phyloP scores from a whole-genome alignment of 2,329 filamentous ascomycete genomes.

The Fusarium irregulare region DNA sequence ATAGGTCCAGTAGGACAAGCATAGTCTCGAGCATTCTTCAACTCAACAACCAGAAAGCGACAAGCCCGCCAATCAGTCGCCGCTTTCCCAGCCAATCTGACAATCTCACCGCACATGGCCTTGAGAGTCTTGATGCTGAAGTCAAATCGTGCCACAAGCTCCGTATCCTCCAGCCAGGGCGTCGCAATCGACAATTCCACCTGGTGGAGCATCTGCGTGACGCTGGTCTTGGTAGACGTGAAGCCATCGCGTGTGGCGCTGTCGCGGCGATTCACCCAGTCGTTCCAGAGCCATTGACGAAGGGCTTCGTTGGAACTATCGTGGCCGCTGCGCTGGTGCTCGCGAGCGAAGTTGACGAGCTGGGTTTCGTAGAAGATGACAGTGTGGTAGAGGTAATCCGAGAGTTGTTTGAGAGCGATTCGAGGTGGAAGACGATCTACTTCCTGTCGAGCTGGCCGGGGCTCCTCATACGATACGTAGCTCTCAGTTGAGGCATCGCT shows the following conservation, averaged over 20 bases:
- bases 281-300: slow-evolving; percentile 27
- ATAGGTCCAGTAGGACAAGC: slow-evolving; percentile 27
- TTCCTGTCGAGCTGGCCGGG: not conserved
- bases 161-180: slow-evolving; percentile 19
- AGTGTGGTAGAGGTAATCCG: slow-evolving; percentile 21
- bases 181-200: slow-evolving; percentile 17
- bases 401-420: slow-evolving; percentile 31
- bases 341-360: slow-evolving; percentile 16
- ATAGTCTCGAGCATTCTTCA: slow-evolving; percentile 25
- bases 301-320: slow-evolving; percentile 16
- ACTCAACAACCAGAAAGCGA: slow-evolving; percentile 28
- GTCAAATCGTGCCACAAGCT: slow-evolving; percentile 13
- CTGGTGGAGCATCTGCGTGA: slow-evolving; percentile 15
- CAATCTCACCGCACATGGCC: slow-evolving; percentile 13
- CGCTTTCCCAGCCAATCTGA: slow-evolving; percentile 21
- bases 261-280: slow-evolving; percentile 20
- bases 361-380: slow-evolving; percentile 19
- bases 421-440: slow-evolving; percentile 27
- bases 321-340: slow-evolving; percentile 14
- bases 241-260: slow-evolving; percentile 12
- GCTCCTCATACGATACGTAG: slow-evolving; percentile 9
- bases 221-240: slow-evolving; percentile 22
- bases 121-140: slow-evolving; percentile 9
- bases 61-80: slow-evolving; percentile 31
- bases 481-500: slow-evolving; percentile 6